Evolutionary conservation across 2,329 filamentous ascomycete genomes (phyloP), one percentile per base, ranked within the genome.

Genomic region (Cryoendolithus antarcticus): DNA sequence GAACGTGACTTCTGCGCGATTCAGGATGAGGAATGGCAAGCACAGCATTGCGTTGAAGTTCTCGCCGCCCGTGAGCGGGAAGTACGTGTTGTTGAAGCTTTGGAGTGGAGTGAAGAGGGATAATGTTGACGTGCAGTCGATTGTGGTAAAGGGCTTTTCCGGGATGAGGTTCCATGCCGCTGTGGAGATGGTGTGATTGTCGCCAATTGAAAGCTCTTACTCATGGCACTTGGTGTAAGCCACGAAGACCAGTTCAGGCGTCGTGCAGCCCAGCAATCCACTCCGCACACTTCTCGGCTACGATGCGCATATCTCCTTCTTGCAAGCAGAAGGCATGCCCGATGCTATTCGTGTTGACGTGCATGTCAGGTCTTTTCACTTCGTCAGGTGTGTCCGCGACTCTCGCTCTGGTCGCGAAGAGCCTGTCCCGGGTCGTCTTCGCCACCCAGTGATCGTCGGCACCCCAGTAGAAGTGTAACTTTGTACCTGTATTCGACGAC

Each of bases 81-180:
- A 84, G 41, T 93, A 82, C 57, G 81, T 96, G 38, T 62, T 95
- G 32, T 67, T 96, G 46, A 95, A 95, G 66, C 75, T 95, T 58
- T 95, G 86, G 83, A 86, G 80, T 51, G 82, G 82, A 2, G 11
- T 15, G 31, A 74, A 75, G 43, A 75, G 79, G 35, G 69, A 74
- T 3, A 93, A 93, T 52, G 93, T 95, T 47, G 86, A 94, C 55
- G 86, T 96, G 30, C 82, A 94, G 59, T 85, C 80, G 34, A 79
- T 95, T 15, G 73, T 86, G 42, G 82, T 80, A 1, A 80, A 82
- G 53, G 89, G 89, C 0, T 95, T 80, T 61, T 83, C 85, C 0
- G 89, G 89, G 4, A 82, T 84, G 7, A 74, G 88, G 43, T 94
- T 80, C 59, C 91, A 93, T 53, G 52, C 53, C 3, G 50, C 53